These are phyloP conservation scores for Tylopilus rubrobrunneus DNA, from an alignment of 768 basidiomycete genomes.

Conservation along the genomic window DNA sequence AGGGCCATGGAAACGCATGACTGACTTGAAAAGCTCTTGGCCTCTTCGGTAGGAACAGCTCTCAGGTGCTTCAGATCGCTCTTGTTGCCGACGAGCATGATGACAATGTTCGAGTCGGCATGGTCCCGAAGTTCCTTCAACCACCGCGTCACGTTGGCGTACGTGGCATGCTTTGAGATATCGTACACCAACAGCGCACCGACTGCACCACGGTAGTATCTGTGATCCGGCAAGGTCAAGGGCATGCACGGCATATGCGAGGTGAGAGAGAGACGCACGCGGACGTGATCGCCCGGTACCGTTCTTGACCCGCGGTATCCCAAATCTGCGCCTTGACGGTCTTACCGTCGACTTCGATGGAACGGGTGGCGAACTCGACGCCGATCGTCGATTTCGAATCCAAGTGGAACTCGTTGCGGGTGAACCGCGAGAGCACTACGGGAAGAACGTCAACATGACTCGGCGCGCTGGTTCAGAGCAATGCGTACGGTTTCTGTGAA, in stretches of 20 bases:
- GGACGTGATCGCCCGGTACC: constrained; percentile 96
- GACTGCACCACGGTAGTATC: constrained; percentile 96
- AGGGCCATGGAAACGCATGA: constrained; percentile 24
- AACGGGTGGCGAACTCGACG: constrained; percentile 97
- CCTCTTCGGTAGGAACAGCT: constrained; percentile 97
- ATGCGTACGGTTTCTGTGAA: constrained; percentile 33
- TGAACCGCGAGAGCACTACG: constrained; percentile 97
- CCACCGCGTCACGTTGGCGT: constrained; percentile 92
- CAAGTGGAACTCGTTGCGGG: constrained; percentile 98
- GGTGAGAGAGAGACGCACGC: constrained; percentile 50
- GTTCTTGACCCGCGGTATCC: constrained; percentile 99
- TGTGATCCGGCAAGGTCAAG: constrained; percentile 28
- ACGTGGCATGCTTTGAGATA: constrained; percentile 91
- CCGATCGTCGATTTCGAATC: constrained; percentile 99
- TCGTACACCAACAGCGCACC: constrained; percentile 93
- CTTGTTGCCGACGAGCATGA: constrained; percentile 98
- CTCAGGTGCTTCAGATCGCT: constrained; percentile 97
- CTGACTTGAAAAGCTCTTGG: constrained; percentile 82
- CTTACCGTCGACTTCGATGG: constrained; percentile 94
- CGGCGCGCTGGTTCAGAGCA: not conserved
- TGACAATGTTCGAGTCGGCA: constrained; percentile 89
- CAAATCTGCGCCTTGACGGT: constrained; percentile 98
- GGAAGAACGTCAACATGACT: constrained; percentile 2
- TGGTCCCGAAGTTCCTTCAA: constrained; percentile 96
- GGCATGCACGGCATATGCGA: not conserved